Evolutionary conservation across 257 asterid species (phyloP).

Genomic region (Solanum pimpinellifolium): DNA sequence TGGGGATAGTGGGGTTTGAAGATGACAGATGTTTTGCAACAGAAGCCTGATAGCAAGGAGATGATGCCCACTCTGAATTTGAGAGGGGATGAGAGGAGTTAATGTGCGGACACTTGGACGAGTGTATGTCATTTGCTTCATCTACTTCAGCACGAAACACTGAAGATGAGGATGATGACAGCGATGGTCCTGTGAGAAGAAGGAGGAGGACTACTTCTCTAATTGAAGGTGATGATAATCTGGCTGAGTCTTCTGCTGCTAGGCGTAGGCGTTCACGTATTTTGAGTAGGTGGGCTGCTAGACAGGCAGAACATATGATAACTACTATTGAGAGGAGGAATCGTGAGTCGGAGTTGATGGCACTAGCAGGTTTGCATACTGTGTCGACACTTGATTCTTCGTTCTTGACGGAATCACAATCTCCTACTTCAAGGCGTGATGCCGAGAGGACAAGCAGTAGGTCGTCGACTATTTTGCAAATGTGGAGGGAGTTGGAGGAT

Average conservation of each 20-base stretch:
- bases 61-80: slow-evolving; percentile 50
- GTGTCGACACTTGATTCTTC: slow-evolving; percentile 87
- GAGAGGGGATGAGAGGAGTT: slow-evolving; percentile 89
- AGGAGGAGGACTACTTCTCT: slow-evolving; percentile 63
- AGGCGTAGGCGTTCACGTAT: slow-evolving; percentile 77
- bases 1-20: slow-evolving; percentile 1
- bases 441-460: slow-evolving; percentile 72
- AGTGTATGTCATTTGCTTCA: slow-evolving; percentile 71
- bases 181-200: slow-evolving; percentile 48
- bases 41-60: slow-evolving; percentile 70
- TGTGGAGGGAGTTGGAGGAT: slow-evolving; percentile 96
- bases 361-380: slow-evolving; percentile 81
- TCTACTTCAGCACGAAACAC: slow-evolving; percentile 58
- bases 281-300: slow-evolving; percentile 76
- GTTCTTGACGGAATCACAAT: slow-evolving; percentile 75
- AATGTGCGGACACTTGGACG: slow-evolving; percentile 78
- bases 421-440: slow-evolving; percentile 63
- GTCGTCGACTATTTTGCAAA: slow-evolving; percentile 75
- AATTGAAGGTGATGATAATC: slow-evolving; percentile 83
- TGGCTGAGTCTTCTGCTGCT: slow-evolving; percentile 94
- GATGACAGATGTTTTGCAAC: slow-evolving; percentile 73
- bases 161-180: slow-evolving; percentile 75
- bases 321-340: slow-evolving; percentile 83
- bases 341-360: slow-evolving; percentile 78
- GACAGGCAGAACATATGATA: slow-evolving; percentile 85